Evolutionary conservation across 2,329 filamentous ascomycete species (phyloP), one percentile per base, ranked within the genome.

Genomic region (Penicillium glabrum): DNA sequence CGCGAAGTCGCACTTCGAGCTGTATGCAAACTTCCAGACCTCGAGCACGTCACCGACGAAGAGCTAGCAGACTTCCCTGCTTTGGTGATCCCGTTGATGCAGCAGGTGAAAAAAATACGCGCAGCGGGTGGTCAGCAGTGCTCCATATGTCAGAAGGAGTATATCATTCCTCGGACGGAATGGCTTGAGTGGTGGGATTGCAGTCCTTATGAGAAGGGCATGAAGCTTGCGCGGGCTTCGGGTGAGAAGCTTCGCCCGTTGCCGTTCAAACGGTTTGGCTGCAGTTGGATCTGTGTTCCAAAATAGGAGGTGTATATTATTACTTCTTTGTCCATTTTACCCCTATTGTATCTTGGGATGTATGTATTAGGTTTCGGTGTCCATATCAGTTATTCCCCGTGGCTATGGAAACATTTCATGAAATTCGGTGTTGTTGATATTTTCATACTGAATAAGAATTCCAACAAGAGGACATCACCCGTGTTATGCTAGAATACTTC

Each of bases 101-200:
- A 65, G n/a, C 58, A 66, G 5, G 73, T 76, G 4, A 67, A 67
- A 43, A 64, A 67, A 5, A 69, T 77, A 11, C 70, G 71, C n/a
- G 62, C 66, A 46, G 68, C 69, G 0, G 77, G 77, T 1, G 75
- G 73, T 5, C 68, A 71, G 48, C 53, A 56, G 26, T 80, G 78
- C 57, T 77, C 75, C 0, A 66, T 76, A 0, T 80, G 78, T 51
- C 64, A 69, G 29, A 69, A 69, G 11, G 66, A 64, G 8, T 79
- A 76, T 46, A 72, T 80, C 6, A 67, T 77, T 49, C 70, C 77
- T 16, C 73, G 77, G 10, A 68, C 72, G 0, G 69, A 76, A 59
- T 80, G 77, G 76, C 66, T 78, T 21, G 78, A 79, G 58, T 77
- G 75, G 75, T 77, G 75, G 75, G 75, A 77, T 57, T 72, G 73